Evolutionary conservation across 148 eudicot genomes (phyloP).

Genomic region (Chenopodium album): DNA sequence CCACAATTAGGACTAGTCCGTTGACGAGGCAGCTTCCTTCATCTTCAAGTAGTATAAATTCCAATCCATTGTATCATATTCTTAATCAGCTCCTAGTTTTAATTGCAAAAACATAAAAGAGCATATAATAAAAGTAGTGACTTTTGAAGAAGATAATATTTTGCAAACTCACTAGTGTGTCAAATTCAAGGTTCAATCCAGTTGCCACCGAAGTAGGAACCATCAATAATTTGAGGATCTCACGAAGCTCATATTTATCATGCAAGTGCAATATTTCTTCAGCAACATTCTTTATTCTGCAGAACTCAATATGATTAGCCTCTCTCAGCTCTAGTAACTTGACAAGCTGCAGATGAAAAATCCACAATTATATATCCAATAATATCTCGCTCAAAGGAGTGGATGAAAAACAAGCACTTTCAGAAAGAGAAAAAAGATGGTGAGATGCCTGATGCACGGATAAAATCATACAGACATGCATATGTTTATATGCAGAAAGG

Average conservation of each 20-base stretch:
- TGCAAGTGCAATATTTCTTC: constrained; percentile 73
- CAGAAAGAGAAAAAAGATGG: not conserved
- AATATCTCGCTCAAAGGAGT: not conserved
- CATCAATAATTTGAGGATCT: constrained; percentile 70
- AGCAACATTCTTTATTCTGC: constrained; percentile 79
- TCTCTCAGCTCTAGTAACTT: constrained; percentile 96
- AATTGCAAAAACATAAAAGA: not conserved
- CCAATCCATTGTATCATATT: not conserved
- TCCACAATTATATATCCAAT: constrained; percentile 6
- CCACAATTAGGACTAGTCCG: not conserved
- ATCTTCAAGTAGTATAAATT: not conserved
- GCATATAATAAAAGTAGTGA: not conserved
- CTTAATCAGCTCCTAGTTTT: not conserved
- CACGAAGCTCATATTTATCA: constrained; percentile 57
- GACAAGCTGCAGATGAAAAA: constrained; percentile 69
- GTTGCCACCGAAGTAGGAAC: constrained; percentile 94
- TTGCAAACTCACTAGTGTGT: constrained; percentile 62
- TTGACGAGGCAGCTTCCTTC: not conserved
- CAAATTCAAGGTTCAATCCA: constrained; percentile 79
- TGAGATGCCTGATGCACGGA: not conserved
- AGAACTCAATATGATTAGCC: constrained; percentile 93
- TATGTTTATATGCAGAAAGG: not conserved
- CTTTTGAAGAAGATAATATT: not conserved
- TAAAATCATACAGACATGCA: not conserved
- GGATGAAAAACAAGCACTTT: constrained; percentile 4